A percentile compares a stretch with the other conserved stretches of the same genome.
Evolutionary conservation across 2,329 filamentous ascomycete species (phyloP).

Genomic region (Spiromastix sp.): DNA sequence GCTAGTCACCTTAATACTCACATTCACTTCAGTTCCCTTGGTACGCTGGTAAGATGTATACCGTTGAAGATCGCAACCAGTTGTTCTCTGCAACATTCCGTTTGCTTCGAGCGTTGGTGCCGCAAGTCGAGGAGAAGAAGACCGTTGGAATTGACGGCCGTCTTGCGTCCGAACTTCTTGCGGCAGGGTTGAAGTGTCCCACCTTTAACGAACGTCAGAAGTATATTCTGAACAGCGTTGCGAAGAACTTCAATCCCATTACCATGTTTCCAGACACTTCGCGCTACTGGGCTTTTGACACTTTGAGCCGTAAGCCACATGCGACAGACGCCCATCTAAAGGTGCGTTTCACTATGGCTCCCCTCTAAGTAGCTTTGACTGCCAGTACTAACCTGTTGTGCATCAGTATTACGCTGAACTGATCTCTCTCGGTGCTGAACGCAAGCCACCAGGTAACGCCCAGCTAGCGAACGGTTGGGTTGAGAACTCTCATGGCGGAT

Average conservation of each 20-base stretch:
- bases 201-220: conserved; percentile 37
- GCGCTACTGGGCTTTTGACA: conserved; percentile 32
- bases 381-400: neutral
- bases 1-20: conserved; percentile 7
- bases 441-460: conserved; percentile 4
- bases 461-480: conserved; percentile 10
- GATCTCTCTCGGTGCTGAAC: conserved; percentile 6
- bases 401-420: conserved; percentile 10
- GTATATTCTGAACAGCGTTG: conserved; percentile 21
- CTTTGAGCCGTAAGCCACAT: conserved; percentile 18
- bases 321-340: conserved; percentile 14
- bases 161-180: conserved; percentile 29
- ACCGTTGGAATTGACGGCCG: conserved; percentile 30
- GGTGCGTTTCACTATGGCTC: conserved; percentile 15
- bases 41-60: conserved; percentile 36
- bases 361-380: neutral
- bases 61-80: conserved; percentile 35
- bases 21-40: conserved; percentile 39
- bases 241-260: conserved; percentile 14
- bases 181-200: conserved; percentile 31
- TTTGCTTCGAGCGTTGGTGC: conserved; percentile 50
- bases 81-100: conserved; percentile 35
- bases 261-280: conserved; percentile 16
- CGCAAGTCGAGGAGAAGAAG: conserved; percentile 42
- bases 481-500: conserved; percentile 7